These are phyloP conservation scores for Eustoma russellianum DNA, from an alignment of 257 asterid genomes.

Conservation along the genomic window DNA sequence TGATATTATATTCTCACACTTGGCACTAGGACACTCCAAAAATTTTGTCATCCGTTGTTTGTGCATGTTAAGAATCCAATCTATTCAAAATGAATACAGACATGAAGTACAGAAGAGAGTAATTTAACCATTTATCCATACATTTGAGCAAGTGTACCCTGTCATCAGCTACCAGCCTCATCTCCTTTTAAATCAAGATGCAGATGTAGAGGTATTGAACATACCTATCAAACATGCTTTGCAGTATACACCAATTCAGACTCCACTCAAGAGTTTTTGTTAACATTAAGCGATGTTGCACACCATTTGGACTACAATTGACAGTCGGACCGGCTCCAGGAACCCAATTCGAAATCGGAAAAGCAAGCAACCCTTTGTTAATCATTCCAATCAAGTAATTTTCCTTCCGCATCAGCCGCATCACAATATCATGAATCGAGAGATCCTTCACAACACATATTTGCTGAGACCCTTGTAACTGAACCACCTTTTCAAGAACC, in stretches of 20 bases:
- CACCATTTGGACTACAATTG: slow-evolving; percentile 39
- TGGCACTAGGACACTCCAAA: no score
- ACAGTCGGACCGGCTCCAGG: slow-evolving; percentile 70
- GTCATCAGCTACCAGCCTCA: neutral
- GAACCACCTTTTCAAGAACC: slow-evolving; percentile 76
- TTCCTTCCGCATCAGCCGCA: slow-evolving; percentile 96
- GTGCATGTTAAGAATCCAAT: neutral
- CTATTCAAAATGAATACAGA: neutral
- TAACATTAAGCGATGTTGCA: slow-evolving; percentile 43
- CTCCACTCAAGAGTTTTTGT: slow-evolving; percentile 96
- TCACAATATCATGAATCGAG: slow-evolving; percentile 72
- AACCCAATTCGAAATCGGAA: slow-evolving; percentile 76
- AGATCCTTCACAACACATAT: slow-evolving; percentile 83
- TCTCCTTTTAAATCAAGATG: neutral
- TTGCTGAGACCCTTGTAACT: slow-evolving; percentile 53
- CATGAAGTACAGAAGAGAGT: no score
- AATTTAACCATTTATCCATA: no score
- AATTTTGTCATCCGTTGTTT: no score
- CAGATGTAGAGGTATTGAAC: neutral
- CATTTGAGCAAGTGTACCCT: no score
- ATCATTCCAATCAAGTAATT: slow-evolving; percentile 98
- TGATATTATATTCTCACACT: no score
- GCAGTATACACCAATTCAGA: slow-evolving; percentile 89
- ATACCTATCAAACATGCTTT: slow-evolving; percentile 96
- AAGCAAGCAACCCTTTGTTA: slow-evolving; percentile 89